Evolutionary conservation across 164 flowering plant genomes (phyloP).

Genomic region (Chimonanthus praecox): DNA sequence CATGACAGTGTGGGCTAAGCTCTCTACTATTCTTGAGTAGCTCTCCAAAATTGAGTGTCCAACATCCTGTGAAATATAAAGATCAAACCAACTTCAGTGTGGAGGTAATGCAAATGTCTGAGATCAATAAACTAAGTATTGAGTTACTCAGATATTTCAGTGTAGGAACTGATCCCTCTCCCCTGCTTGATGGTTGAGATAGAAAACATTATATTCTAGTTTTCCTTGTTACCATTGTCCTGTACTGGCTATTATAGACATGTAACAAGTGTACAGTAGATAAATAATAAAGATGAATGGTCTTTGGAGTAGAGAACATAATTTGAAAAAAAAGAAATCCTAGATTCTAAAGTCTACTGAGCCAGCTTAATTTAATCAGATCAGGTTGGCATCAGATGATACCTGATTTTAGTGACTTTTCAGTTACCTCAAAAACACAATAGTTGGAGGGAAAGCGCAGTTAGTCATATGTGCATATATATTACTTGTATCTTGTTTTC

Average conservation of each 20-base stretch:
- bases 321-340: not conserved
- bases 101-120: not conserved
- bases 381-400: not conserved
- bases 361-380: not conserved
- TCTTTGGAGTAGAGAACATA: not conserved
- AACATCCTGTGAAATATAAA: conserved; percentile 52
- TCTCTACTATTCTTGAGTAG: conserved; percentile 87
- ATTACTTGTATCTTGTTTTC: no score
- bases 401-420: not conserved
- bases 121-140: not conserved
- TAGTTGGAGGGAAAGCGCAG: not conserved
- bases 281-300: not conserved
- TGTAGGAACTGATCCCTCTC: not conserved
- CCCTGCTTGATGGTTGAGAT: no score
- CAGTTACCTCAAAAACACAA: not conserved
- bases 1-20: conserved; percentile 69
- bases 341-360: not conserved
- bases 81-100: not conserved
- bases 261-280: not conserved
- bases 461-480: not conserved
- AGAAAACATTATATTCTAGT: no score
- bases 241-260: not conserved
- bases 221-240: not conserved
- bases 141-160: not conserved
- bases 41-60: conserved; percentile 81